These are phyloP conservation scores for Picea mariana DNA, from an alignment of 83 land plant genomes.

Conservation along the genomic window DNA sequence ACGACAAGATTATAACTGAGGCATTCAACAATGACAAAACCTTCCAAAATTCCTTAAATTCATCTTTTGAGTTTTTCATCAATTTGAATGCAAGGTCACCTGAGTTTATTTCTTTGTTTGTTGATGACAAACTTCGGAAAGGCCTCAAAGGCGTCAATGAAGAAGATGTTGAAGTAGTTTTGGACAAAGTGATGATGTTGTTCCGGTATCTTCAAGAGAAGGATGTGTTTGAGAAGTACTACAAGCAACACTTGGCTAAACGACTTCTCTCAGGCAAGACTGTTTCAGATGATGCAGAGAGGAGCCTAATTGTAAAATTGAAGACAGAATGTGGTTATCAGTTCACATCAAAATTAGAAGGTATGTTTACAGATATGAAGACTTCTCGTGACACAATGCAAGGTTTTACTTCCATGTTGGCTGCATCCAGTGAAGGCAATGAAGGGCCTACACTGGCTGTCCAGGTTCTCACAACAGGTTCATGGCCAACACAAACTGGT, in stretches of 20 bases:
- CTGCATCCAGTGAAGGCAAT: constrained; percentile 45
- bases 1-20: constrained; percentile 73
- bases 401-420: constrained; percentile 62
- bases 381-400: constrained; percentile 97
- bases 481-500: constrained; percentile 96
- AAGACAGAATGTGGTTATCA: constrained; percentile 99
- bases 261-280: constrained; percentile 93
- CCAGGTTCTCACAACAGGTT: constrained; percentile 96
- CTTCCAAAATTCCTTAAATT: constrained; percentile 94
- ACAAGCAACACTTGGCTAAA: constrained; percentile 96
- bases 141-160: constrained; percentile 93
- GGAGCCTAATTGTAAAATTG: constrained; percentile 89
- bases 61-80: constrained; percentile 95
- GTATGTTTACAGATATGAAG: constrained; percentile 99
- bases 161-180: constrained; percentile 90
- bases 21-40: constrained; percentile 95
- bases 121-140: constrained; percentile 93
- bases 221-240: constrained; percentile 98
- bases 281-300: constrained; percentile 97
- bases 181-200: constrained; percentile 97
- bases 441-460: constrained; percentile 84
- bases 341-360: constrained; percentile 96
- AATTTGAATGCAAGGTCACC: constrained; percentile 93
- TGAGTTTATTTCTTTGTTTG: constrained; percentile 92
- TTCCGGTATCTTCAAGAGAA: constrained; percentile 97